Base-by-base conservation (phyloP, 208 protist genomes). In the Leishmania major region DNA sequence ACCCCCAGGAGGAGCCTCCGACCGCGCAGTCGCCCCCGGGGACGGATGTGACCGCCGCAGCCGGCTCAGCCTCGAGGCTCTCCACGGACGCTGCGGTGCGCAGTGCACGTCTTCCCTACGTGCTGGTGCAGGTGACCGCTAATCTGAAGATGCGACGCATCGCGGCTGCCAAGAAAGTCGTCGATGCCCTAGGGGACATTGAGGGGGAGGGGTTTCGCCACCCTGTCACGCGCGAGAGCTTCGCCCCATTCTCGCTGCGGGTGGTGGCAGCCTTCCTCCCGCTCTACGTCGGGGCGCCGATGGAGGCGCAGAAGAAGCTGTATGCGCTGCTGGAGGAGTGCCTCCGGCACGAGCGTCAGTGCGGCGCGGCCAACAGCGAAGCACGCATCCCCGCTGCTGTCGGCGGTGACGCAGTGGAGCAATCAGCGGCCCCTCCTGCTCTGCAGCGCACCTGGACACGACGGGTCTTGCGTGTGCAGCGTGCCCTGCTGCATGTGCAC, bases 191-290 rank as follows among this genome's bases (percentile, higher is more conserved):
- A 13, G 94, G 94, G 22, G 89, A 95, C 75, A 76, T 97, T 40
- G 88, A 93, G 80, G 85, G 88, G 49, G 91, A 93, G 67, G 79
- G 85, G 45, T 95, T 92, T 78, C 77, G 86, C 1, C 80, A 94
- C 77, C 87, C 91, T 7, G 74, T 57, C 51, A 95, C 89, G 40
- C 60, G 75, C 2, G 88, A 94, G 76, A 93, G 87, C 79, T 80
- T 95, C 45, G 93, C 88, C 28, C 95, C 95, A 22, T 97, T 97
- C 86, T 97, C 95, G 0, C 84, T 97, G 45, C 88, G 88, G 19
- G 91, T 96, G 83, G 71, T 96, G 31, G 78, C 85, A 1, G 93
- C 93, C 25, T 75, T 95, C 62, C 64, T 97, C 53, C 95, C 95
- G 28, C 77, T 89, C 64, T 93, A 96, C 67, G 79, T 88, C 11